A percentile compares a stretch with the other conserved stretches of the same genome.
These are phyloP conservation scores for Mycena maculata DNA, from an alignment of 768 basidiomycete species.

Conservation along the genomic window DNA sequence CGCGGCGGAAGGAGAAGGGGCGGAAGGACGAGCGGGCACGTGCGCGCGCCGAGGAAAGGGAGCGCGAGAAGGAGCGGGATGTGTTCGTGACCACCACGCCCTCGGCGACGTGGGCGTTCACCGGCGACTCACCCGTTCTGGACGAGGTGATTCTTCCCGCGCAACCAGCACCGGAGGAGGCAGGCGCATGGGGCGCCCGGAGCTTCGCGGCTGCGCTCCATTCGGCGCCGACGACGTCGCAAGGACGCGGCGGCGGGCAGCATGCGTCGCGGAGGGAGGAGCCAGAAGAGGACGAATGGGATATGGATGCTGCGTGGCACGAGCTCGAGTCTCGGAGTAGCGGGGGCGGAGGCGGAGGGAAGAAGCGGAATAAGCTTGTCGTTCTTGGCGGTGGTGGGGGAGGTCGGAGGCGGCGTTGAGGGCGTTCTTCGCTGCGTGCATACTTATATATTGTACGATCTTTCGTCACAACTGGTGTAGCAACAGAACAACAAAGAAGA, in stretches of 20 bases:
- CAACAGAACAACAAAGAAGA: constrained; percentile 27
- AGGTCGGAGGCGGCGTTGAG: constrained; percentile 63
- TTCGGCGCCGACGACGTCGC: constrained; percentile 51
- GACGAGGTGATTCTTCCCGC: constrained; percentile 42
- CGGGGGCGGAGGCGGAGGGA: constrained; percentile 59
- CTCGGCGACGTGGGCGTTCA: constrained; percentile 34
- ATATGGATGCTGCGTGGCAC: constrained; percentile 83
- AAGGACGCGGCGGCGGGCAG: constrained; percentile 39
- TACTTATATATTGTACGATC: constrained; percentile 9
- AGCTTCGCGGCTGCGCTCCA: constrained; percentile 87
- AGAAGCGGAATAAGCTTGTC: constrained; percentile 73
- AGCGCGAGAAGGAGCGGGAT: constrained; percentile 65
- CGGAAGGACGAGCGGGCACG: constrained; percentile 90
- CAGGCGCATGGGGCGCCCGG: constrained; percentile 81
- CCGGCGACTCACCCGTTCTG: constrained; percentile 40
- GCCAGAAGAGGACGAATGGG: constrained; percentile 73
- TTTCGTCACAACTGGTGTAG: constrained; percentile 29
- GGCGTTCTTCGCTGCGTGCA: background rate
- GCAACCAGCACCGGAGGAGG: constrained; percentile 34
- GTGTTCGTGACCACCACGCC: constrained; percentile 36
- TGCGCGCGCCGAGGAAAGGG: constrained; percentile 79
- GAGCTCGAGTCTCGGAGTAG: constrained; percentile 73
- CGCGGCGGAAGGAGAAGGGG: constrained; percentile 83
- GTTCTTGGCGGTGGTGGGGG: constrained; percentile 75
- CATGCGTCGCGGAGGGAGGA: constrained; percentile 45